Conservation (phyloP, 2,329 filamentous ascomycete genomes). For the Hypoxylon sp. region DNA sequence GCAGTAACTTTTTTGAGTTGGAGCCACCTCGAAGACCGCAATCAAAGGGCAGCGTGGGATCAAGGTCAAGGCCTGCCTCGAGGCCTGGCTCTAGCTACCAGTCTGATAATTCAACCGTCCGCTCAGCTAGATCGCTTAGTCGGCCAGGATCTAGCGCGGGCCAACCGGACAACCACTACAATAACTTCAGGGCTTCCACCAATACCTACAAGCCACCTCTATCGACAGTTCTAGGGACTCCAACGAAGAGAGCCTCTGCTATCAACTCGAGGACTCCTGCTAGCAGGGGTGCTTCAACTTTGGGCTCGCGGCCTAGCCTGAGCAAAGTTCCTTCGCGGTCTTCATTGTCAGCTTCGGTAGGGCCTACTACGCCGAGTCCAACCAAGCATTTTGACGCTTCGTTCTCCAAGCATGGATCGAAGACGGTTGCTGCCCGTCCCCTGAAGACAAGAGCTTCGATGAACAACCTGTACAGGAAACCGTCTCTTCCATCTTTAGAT, state of each 20-base stretch:
- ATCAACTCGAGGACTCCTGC: slow-evolving; percentile 57
- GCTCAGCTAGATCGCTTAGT: slow-evolving; percentile 65
- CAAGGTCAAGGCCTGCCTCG: slow-evolving; percentile 66
- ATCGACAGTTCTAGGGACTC: slow-evolving; percentile 62
- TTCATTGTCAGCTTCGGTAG: slow-evolving; percentile 52
- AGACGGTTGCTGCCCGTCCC: slow-evolving; percentile 62
- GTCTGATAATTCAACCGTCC: slow-evolving; percentile 70
- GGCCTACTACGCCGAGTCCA: slow-evolving; percentile 57
- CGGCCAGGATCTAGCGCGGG: slow-evolving; percentile 70
- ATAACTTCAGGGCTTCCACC: slow-evolving; percentile 61
- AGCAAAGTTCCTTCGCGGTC: slow-evolving; percentile 55
- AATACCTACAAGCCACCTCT: slow-evolving; percentile 62
- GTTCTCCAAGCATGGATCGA: slow-evolving; percentile 61
- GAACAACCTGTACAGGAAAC: slow-evolving; percentile 69
- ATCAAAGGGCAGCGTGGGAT: slow-evolving; percentile 62
- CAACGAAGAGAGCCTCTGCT: slow-evolving; percentile 56
- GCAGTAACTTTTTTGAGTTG: slow-evolving; percentile 80
- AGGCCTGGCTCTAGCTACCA: slow-evolving; percentile 74
- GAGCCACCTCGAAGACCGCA: slow-evolving; percentile 71
- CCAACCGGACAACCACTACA: slow-evolving; percentile 58
- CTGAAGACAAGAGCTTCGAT: slow-evolving; percentile 67
- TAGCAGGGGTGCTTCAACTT: slow-evolving; percentile 48
- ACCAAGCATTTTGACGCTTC: slow-evolving; percentile 54
- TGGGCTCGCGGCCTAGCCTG: slow-evolving; percentile 48
- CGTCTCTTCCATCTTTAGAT: slow-evolving; percentile 62